Evolutionary conservation across 768 basidiomycete species (phyloP), one percentile per base, ranked within the genome.

Genomic region (Pleurotus salmoneostramineus): DNA sequence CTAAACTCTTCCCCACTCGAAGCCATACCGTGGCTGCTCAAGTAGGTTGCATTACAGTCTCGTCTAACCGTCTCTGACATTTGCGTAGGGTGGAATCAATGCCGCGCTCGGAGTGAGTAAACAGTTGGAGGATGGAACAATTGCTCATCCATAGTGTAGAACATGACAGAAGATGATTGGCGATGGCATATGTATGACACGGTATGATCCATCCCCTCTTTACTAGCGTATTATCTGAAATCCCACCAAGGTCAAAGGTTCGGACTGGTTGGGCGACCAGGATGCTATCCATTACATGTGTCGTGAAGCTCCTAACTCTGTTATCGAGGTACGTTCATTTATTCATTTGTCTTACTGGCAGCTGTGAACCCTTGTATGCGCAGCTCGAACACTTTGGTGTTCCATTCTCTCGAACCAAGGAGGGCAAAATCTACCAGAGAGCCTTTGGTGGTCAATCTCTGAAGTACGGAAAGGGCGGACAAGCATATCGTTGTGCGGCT

Each of bases 201-300:
- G 52, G 93, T 93, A 70, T 66, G 89, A 72, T 58, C 5, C 49
- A 36, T 17, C 46, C 35, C 56, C 46, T 44, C 45, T 44, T 42
- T 34, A 21, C n/a, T 33, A 37, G 33, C 49, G 31, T n/a, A 27
- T 46, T 35, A 54, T 35, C 33, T 63, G 36, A 58, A 66, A 54
- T n/a, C 34, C 58, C 40, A 27, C n/a, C 50, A 65, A 93, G 85
- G 96, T 98, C 58, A 99, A 99, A 82, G 97, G 97, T 61, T 97
- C 95, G 54, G 97, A 99, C 76, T 99, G 97, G 97, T 87, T 98
- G 40, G 97, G 97, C 72, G 97, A 99, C 78, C 95, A 95, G 75
- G 97, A 99, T 68, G 97, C 97, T 50, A 98, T 99, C 65, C 97
- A 98, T 69, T 99, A 98, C 78, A 99, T 99, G 97, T 97, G 94